Evolutionary conservation across 495 filamentous ascomycete species (phyloP), one percentile per base, ranked within the genome.

Genomic region (Geopyxis carbonaria): DNA sequence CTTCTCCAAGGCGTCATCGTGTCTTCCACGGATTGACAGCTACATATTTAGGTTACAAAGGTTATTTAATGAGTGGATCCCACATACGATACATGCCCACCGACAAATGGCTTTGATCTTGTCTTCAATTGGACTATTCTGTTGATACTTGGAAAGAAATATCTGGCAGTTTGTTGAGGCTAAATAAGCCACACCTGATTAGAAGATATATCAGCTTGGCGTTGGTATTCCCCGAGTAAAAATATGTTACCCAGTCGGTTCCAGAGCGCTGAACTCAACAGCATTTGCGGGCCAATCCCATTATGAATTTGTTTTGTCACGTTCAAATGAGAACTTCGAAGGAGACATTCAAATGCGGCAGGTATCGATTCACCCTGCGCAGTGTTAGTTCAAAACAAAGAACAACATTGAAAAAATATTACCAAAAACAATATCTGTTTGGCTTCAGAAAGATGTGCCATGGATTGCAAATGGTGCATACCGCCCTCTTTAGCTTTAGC

Each of bases 381-480:
- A 22, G 4, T 15, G 31, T 13, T 7, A 42, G 25, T 11, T 28
- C 11, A 11, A 24, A 11, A 23, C 6, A 14, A 9, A 42, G 2
- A 14, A 35, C n/a, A 15, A 22, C 20, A 14, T 21, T 8, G 8
- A 47, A 32, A 25, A 7, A 34, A 14, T 39, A 62, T 32, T 58
- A 73, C 75, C 46, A 67, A 66, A 30, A 69, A 64, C 46, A 94
- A 65, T 22, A 70, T 66, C 33, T 89, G 61, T 57, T 83, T 91
- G 3, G 86, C 81, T 58, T 95, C 86, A 42, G 78, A 85, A 38
- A 93, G 64, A 21, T 92, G 61, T 0, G 84, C 78, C 3, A 82
- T 85, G 46, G 80, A 87, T 60, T 86, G 69, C 3, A 95, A 62
- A 23, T 75, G 73, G 73, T 82, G 91, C 72, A 89, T 83, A 34